Evolutionary conservation across 192 early-diverging fungal species (phyloP), one percentile per base, ranked within the genome.

Genomic region (Globomyces pollinis-pini): DNA sequence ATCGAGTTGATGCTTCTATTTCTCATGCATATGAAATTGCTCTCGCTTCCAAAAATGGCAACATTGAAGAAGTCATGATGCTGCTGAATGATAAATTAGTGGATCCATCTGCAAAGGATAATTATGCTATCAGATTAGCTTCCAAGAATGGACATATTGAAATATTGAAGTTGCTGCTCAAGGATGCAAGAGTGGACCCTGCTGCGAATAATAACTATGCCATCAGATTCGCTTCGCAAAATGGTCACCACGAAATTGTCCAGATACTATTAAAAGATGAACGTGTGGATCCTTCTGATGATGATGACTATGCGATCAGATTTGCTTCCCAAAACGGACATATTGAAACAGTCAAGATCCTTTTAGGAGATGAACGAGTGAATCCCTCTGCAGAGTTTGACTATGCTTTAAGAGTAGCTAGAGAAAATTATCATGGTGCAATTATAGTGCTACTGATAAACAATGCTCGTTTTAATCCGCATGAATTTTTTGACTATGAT

Each of bases 161-260:
- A 32, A 13, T 64, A 20, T 56, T 64, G 2, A 2, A 30, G n/a
- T 8, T 4, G 28, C 15, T 47, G 28, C 15, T 47, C 7, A 21
- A 26, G 3, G 44, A 47, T 26, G 44, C 23, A 3, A 47, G 44
- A 26, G 44, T 26, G 8, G 44, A 47, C 24, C 44, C 44, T 26
- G 23, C 44, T 12, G 44, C 44, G 0, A 28, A 28, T 11, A 47
- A 47, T 26, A 20, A 47, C 21, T 15, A 20, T n/a, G 15, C 28
- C 9, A 43, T 57, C 7, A 34, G 32, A 21, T 31, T 38, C 8
- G 38, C 33, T 20, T 23, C 38, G 32, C 20, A 41, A 35, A 6
- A 39, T 2, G 51, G 39, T 9, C 20, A 43, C 33, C 12, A 23
- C n/a, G 21, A 51, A 23, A 42, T 64, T 41, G 56, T 64, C 7